Conservation (phyloP, 257 asterid genomes). For the Ilex asprella region DNA sequence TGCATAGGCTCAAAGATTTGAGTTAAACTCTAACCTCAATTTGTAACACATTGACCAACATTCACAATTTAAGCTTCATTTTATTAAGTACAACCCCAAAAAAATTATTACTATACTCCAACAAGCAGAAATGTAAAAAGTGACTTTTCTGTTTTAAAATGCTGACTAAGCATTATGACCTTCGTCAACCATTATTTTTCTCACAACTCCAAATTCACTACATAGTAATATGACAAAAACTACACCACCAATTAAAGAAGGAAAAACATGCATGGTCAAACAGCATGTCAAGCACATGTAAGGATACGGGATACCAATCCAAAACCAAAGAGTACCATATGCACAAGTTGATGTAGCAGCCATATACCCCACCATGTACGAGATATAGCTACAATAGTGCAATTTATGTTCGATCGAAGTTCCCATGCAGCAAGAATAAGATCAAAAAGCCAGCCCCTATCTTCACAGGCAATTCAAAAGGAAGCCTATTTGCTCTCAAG, state of each 20-base stretch:
- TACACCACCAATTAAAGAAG: not conserved
- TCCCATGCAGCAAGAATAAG: slow-evolving; percentile 83
- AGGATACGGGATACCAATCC: not conserved
- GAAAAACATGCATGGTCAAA: too few relatives aligned
- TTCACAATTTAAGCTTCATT: too few relatives aligned
- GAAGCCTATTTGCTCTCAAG: slow-evolving; percentile 72
- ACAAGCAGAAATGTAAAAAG: too few relatives aligned
- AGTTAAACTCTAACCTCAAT: too few relatives aligned
- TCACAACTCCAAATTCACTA: not conserved
- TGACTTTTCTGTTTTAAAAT: too few relatives aligned
- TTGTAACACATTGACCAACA: too few relatives aligned
- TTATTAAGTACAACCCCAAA: too few relatives aligned
- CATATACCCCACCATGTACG: slow-evolving; percentile 67
- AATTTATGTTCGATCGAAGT: slow-evolving; percentile 49
- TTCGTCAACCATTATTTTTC: not conserved
- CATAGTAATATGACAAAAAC: not conserved
- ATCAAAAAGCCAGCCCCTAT: slow-evolving; percentile 10
- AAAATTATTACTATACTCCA: too few relatives aligned
- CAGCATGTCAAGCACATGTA: not conserved
- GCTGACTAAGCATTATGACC: not conserved
- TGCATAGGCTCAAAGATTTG: too few relatives aligned
- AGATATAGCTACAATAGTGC: slow-evolving; percentile 69
- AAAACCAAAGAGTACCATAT: not conserved
- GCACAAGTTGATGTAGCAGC: slow-evolving; percentile 37
- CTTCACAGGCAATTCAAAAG: slow-evolving; percentile 52